A percentile compares a stretch with the other conserved stretches of the same genome.
phyloP scores from a whole-genome alignment of 2,329 filamentous ascomycete species.

The Fusarium euwallaceae region DNA sequence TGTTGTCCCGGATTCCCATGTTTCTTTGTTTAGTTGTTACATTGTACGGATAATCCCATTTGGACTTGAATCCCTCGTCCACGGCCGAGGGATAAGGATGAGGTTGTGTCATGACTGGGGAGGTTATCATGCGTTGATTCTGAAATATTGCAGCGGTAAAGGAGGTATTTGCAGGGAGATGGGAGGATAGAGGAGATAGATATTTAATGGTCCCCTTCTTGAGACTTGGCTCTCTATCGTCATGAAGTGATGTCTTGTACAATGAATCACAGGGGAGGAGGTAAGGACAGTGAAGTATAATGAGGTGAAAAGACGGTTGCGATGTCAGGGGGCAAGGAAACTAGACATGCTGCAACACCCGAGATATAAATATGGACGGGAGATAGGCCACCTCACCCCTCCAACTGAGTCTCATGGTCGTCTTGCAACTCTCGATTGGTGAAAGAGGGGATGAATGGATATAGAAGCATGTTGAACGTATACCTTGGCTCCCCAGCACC shows the following conservation, averaged over 20 bases:
- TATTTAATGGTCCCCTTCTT: constrained; percentile 16
- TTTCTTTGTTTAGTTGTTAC: constrained; percentile 22
- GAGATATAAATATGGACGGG: background rate
- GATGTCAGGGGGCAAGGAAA: background rate
- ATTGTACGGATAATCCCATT: constrained; percentile 15
- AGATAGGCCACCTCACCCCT: background rate
- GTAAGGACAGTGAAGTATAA: background rate
- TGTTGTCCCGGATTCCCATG: constrained; percentile 18
- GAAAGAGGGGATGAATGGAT: background rate
- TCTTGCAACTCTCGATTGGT: background rate
- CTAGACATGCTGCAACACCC: background rate
- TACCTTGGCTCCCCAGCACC: background rate
- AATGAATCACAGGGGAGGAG: background rate
- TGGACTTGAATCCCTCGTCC: background rate
- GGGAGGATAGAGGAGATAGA: constrained; percentile 20
- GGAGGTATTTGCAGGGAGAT: background rate
- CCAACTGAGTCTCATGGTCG: background rate
- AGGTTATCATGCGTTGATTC: constrained; percentile 3
- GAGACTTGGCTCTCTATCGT: background rate
- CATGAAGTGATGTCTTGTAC: background rate
- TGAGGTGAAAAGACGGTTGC: background rate
- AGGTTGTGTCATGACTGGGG: background rate
- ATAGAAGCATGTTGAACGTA: background rate
- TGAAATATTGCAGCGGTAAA: background rate
- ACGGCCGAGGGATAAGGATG: background rate